Evolutionary conservation across 371 early-diverging fungal genomes (phyloP).

Genomic region (Apophysomyces sp.): DNA sequence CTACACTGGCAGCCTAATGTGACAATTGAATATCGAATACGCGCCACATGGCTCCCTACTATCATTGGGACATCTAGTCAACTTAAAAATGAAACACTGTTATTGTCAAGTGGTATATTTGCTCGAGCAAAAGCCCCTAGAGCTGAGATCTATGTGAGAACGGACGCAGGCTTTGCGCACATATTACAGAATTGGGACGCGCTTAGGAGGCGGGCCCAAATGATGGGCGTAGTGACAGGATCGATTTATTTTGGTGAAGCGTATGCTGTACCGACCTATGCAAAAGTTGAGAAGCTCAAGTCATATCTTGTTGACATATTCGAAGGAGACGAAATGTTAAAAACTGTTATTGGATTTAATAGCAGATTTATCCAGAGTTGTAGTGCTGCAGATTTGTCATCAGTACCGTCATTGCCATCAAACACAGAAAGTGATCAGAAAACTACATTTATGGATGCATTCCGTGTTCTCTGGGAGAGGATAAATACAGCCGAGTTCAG

Average conservation of each 20-base stretch:
- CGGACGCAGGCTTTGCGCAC: slow-evolving; percentile 46
- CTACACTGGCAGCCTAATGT: slow-evolving; percentile 89
- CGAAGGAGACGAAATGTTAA: slow-evolving; percentile 74
- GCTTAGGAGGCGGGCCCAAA: slow-evolving; percentile 39
- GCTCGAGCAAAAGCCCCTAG: slow-evolving; percentile 41
- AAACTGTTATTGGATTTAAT: slow-evolving; percentile 35
- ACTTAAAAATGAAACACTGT: slow-evolving; percentile 19
- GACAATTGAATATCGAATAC: slow-evolving; percentile 82
- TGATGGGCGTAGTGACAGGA: slow-evolving; percentile 49
- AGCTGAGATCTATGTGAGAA: slow-evolving; percentile 44
- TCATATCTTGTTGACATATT: slow-evolving; percentile 65
- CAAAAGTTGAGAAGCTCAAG: slow-evolving; percentile 68
- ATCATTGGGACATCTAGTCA: slow-evolving; percentile 19
- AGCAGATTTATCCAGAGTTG: slow-evolving; percentile 17
- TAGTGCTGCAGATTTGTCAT: not conserved
- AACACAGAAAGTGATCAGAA: slow-evolving; percentile 10
- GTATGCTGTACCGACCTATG: slow-evolving; percentile 55
- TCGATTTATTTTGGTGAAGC: slow-evolving; percentile 38
- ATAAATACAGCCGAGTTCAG: slow-evolving; percentile 29
- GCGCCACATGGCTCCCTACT: slow-evolving; percentile 43
- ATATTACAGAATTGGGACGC: slow-evolving; percentile 50
- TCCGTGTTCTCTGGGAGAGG: slow-evolving; percentile 35
- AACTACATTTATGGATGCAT: slow-evolving; percentile 22
- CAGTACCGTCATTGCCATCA: not conserved
- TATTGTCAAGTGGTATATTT: slow-evolving; percentile 36